Conservation (phyloP, 257 asterid species). For the Pogostemon cablin region DNA sequence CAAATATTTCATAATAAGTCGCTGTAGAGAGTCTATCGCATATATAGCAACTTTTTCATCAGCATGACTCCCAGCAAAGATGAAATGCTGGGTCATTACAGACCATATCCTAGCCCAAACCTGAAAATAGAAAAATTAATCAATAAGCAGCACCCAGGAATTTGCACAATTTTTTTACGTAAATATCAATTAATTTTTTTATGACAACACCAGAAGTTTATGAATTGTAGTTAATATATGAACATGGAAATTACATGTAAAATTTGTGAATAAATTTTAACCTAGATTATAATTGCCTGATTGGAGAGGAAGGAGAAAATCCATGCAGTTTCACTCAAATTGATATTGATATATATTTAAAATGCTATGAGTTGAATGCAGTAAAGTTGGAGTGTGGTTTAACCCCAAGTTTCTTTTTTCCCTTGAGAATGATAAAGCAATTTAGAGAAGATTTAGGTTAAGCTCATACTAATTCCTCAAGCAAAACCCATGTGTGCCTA, state of each 20-base stretch:
- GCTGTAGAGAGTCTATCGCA: slow-evolving; percentile 92
- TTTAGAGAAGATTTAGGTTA: neutral
- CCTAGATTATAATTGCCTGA: neutral
- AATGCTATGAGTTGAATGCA: slow-evolving; percentile 13
- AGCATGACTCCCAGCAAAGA: slow-evolving; percentile 89
- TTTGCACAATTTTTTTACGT: slow-evolving; percentile 1
- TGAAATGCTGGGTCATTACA: slow-evolving; percentile 82
- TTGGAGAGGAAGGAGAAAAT: slow-evolving; percentile 18
- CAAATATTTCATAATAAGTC: slow-evolving; percentile 91
- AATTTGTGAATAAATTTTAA: neutral
- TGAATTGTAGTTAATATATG: slow-evolving; percentile 6
- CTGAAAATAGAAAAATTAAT: slow-evolving; percentile 49
- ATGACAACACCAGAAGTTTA: slow-evolving; percentile 4
- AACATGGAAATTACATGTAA: neutral
- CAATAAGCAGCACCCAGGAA: slow-evolving; percentile 18
- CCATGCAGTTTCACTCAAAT: neutral
- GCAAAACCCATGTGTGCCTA: neutral
- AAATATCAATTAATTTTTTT: neutral
- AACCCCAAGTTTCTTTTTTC: neutral
- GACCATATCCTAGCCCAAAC: slow-evolving; percentile 99
- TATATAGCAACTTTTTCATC: slow-evolving; percentile 97
- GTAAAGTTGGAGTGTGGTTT: neutral
- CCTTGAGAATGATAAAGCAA: slow-evolving; percentile 1
- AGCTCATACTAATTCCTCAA: slow-evolving; percentile 8
- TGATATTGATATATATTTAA: neutral